Base-by-base conservation (phyloP, 1,284 basidiomycete genomes). In the Papiliotrema terrestris region DNA sequence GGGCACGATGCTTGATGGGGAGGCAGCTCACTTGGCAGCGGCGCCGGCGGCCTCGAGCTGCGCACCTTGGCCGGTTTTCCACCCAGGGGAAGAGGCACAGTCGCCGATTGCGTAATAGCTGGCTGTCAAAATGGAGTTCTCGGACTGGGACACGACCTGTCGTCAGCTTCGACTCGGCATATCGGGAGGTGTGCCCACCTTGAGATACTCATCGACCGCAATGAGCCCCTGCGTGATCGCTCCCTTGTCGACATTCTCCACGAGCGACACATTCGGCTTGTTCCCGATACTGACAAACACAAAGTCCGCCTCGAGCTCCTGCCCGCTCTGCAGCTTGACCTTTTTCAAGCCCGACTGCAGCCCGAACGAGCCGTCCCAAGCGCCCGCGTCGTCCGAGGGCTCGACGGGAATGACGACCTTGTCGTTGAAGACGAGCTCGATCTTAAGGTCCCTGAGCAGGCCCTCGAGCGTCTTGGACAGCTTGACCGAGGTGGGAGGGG, bases 211-310 rank as follows among this genome's bases (percentile, higher is more conserved):
- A 52, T 76, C 66, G 42, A 80, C 78, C 22, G 60, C 62, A 61
- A 79, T 65, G 44, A 71, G 59, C 13, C 58, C 58, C 35, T 57
- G 52, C 6, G 53, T 36, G 46, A 71, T 56, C n/a, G 77, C 72
- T 14, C 52, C 22, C 0, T 68, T 45, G 59, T 79, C 69, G 17
- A 51, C 65, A 1, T 60, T 50, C 9, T 56, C 41, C 14, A 80
- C 63, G 47, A 80, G 56, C 4, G 45, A 46, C 1, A 74, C 68
- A 57, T 78, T 76, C n/a, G 78, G 72, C 26, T 58, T 63, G 62
- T 76, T 78, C 14, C 80, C 80, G 15, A 68, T 67, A 9, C 73
- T 71, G 48, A 78, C 41, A 49, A 80, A 71, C 37, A 80, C 63
- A 58, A 68, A 81, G 62, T 80, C 79, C 51, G 78, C 73, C 45